Evolutionary conservation across 129 eudicot genomes (phyloP), one percentile per base, ranked within the genome.

Genomic region (Oenanthe sinensis): DNA sequence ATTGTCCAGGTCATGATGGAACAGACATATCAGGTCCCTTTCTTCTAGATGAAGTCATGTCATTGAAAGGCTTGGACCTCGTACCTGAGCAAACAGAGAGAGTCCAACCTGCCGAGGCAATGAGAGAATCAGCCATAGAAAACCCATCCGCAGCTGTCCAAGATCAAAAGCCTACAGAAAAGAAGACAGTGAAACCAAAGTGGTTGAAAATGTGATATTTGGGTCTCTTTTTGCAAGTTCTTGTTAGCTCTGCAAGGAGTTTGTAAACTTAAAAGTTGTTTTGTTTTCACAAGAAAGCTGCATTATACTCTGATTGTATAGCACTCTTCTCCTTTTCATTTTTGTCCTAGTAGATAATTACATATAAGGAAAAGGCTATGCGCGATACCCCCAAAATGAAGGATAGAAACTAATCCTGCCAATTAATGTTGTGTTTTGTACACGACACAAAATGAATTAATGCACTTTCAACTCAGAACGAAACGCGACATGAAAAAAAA

Each of bases 121-220:
- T 43, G 76, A 43, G 19, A 72, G 90, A 81, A 54, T 82, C 88
- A 17, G 77, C 12, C 30, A 47, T 54, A 58, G 68, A 82, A 2
- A 79, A 52, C 52, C 85, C 91, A 22, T 76, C 83, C 58, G 78
- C 69, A 0, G 81, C 81, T 13, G 88, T 79, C 72, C 89, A 86
- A 74, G 96, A 88, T 69, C 90, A 75, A 78, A 92, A 87, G 87
- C 89, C 96, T 6, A 79, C 87, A 44, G 91, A 88, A 39, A 92
- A 87, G 71, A 92, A 90, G 90, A 77, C 80, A 62, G 84, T 83
- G 50, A 92, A 92, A 83, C 97, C 96, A 26, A 92, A 90, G 84
- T 92, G 96, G 96, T 85, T 92, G 87, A 92, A 85, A 87, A 84
- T 92, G 91, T 92, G 78, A 87, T 9, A 46, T 5, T 26, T 46